Evolutionary conservation across 164 flowering plant species (phyloP), one percentile per base, ranked within the genome.

Genomic region (Aristolochia contorta): DNA sequence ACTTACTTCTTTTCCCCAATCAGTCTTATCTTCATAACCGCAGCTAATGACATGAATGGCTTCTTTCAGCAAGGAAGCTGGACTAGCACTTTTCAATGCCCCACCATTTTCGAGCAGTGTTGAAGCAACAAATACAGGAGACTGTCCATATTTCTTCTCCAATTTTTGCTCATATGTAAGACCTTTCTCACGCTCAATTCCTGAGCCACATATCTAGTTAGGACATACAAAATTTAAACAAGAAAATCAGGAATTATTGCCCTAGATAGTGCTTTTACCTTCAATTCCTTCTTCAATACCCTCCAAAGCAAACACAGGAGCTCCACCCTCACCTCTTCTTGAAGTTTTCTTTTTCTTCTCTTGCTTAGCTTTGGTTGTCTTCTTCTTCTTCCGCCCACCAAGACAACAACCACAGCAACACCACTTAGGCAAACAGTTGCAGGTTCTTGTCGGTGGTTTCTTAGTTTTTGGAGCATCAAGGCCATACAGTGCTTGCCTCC

Each of bases 1-100:
- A 16, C 19, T 72, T 75, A 84, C 89, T 81, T 84, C 89, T 66
- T 80, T 84, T 57, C 89, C 91, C 93, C 93, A 86, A 45, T 86
- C 93, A 25, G 89, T 80, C 69, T 79, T 84, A 54, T 84, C 86
- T 69, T 84, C 93, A 62, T 82, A 86, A 24, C 83, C 89, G 70
- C 93, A 86, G 69, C 89, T 82, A 48, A 86, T 84, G 48, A 86
- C 93, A 75, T 86, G 93, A 64, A 86, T 84, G 59, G 93, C 85
- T 74, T 86, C 93, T 65, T 82, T 82, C 5, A 86, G 74, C 59
- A 84, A 73, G 24, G 81, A 75, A 25, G 84, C 80, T 22, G 85
- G 73, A 60, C 79, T 82, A 20, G 86, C 74, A 61, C 71, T 65
- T 65, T 72, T 74, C 24, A 71, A 72, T 16, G 76, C 27, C 9